These are phyloP conservation scores for Elasticomyces elasticus DNA, from an alignment of 495 filamentous ascomycete genomes.

Conservation along the genomic window DNA sequence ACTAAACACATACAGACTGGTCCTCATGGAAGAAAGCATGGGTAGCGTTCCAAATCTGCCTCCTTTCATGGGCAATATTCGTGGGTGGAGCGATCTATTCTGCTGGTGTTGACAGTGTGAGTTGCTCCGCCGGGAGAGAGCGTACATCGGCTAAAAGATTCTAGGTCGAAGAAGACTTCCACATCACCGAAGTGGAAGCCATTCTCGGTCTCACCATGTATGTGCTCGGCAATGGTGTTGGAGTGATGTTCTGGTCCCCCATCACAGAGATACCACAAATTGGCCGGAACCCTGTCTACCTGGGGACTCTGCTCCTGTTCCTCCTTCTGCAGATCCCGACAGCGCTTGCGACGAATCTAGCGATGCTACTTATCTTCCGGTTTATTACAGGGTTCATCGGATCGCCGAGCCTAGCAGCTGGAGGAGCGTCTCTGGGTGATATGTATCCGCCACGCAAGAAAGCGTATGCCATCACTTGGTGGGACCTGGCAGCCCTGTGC, in stretches of 20 bases:
- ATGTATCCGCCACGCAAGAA: conserved; percentile 22
- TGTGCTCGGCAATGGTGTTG: conserved; percentile 12
- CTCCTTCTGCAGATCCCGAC: conserved; percentile 25
- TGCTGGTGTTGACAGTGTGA: too few relatives aligned
- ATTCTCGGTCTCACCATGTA: conserved; percentile 53
- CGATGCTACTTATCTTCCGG: conserved; percentile 25
- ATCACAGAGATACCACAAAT: conserved; percentile 22
- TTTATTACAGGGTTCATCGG: conserved; percentile 32
- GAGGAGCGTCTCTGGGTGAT: conserved; percentile 30
- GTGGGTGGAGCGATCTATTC: too few relatives aligned
- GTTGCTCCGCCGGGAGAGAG: too few relatives aligned
- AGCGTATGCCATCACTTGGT: conserved; percentile 24
- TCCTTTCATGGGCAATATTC: conserved; percentile 6
- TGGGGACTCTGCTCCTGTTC: conserved; percentile 36
- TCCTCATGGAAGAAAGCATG: background rate
- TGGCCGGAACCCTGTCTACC: conserved; percentile 26
- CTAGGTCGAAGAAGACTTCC: conserved; percentile 49
- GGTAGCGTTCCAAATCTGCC: background rate
- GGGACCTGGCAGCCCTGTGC: conserved; percentile 30
- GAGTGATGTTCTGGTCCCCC: conserved; percentile 5
- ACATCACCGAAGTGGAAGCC: conserved; percentile 54
- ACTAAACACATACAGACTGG: too few relatives aligned
- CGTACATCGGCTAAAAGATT: conserved; percentile 43
- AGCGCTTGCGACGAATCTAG: conserved; percentile 19
- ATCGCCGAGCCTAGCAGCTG: conserved; percentile 29